These are phyloP conservation scores for Neonectria magnoliae DNA, from an alignment of 2,329 filamentous ascomycete species.

Conservation along the genomic window DNA sequence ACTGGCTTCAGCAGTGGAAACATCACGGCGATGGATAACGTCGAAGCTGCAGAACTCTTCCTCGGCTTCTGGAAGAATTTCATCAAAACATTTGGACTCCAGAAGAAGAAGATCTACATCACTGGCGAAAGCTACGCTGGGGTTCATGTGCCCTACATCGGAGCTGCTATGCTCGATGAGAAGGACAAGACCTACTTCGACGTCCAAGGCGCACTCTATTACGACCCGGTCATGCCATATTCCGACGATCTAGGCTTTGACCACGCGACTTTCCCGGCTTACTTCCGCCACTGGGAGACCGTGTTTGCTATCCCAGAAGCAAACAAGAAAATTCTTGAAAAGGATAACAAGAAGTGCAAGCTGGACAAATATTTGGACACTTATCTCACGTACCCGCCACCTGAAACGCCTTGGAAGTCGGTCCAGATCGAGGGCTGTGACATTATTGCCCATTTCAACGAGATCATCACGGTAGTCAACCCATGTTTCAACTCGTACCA, in stretches of 20 bases:
- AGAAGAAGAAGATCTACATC: slow-evolving; percentile 74
- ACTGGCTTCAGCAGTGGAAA: slow-evolving; percentile 74
- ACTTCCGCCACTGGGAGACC: slow-evolving; percentile 23
- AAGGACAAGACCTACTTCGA: slow-evolving; percentile 73
- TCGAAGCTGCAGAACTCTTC: slow-evolving; percentile 73
- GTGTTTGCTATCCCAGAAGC: slow-evolving; percentile 21
- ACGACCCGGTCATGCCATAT: slow-evolving; percentile 68
- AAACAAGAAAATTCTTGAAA: slow-evolving; percentile 42
- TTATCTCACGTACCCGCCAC: slow-evolving; percentile 73
- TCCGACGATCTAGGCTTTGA: slow-evolving; percentile 56
- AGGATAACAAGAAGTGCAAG: slow-evolving; percentile 60
- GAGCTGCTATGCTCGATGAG: slow-evolving; percentile 73
- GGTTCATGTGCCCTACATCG: slow-evolving; percentile 73
- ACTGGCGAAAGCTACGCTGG: slow-evolving; percentile 67
- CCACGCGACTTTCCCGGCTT: slow-evolving; percentile 19
- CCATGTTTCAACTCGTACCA: slow-evolving; percentile 82
- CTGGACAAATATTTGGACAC: slow-evolving; percentile 66
- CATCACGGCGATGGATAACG: slow-evolving; percentile 68
- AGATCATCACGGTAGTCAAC: slow-evolving; percentile 68
- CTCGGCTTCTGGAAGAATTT: slow-evolving; percentile 81
- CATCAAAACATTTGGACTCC: slow-evolving; percentile 70
- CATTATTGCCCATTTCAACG: slow-evolving; percentile 64
- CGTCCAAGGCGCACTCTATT: slow-evolving; percentile 73
- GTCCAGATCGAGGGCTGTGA: slow-evolving; percentile 53
- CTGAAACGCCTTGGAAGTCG: slow-evolving; percentile 54